Evolutionary conservation across 257 asterid species (phyloP), one percentile per base, ranked within the genome.

Genomic region (Solanum raphanifolium): DNA sequence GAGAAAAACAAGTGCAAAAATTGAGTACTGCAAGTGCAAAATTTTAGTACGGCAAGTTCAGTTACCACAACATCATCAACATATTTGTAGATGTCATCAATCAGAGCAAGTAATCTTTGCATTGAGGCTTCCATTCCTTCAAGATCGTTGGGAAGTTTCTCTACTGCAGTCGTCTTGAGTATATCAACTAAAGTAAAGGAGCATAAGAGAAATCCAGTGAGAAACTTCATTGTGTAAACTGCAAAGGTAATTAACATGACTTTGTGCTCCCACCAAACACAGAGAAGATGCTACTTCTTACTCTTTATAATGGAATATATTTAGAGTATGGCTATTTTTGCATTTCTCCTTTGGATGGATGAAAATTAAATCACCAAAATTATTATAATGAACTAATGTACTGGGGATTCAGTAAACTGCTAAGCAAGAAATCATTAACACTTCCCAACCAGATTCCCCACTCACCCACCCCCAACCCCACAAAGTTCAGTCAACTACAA

Each of bases 51-150:
- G 46, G 36, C 34, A 18, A 43, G 85, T 79, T 46, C 66, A 43
- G 18, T 93, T 87, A 96, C 99, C 99, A 96, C 99, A 36, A 95
- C 99, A 92, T 94, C 95, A 83, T 96, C 99, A 9, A 94, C 98
- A 86, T 96, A 96, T 96, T 95, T 94, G 94, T 92, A 90, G 87
- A 94, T 88, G 43, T 96, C 99, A 76, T 94, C 98, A 15, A 97
- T 93, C 15, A 97, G 91, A 91, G 96, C 94, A 89, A 96, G 96
- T 92, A 97, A 89, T 31, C 96, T 93, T 87, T 92, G 97, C 98
- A 95, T 96, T n/a, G 99, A 90, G 52, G 95, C 95, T 90, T 96
- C 99, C 98, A 96, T 96, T 89, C 99, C 99, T 90, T 97, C 99
- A 72, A 97, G 91, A 88, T 97, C 99, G 87, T 90, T 93, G 7